Evolutionary conservation across 164 flowering plant species (phyloP), one percentile per base, ranked within the genome.

Genomic region (Nymphaea colorata): DNA sequence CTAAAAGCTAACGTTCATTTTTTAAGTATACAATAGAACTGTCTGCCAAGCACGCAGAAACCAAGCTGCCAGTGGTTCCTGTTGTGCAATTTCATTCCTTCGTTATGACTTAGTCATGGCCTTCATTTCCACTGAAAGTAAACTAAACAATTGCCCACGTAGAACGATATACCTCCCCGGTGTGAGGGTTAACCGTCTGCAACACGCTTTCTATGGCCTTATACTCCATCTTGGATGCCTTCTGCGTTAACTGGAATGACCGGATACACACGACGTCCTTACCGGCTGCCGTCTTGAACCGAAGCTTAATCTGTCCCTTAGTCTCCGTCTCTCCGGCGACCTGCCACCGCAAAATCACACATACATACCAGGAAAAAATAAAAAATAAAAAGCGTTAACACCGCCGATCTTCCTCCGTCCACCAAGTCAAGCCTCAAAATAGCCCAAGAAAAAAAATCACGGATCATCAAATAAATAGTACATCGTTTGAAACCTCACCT

Each of bases 301-400:
- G 80, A 11, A 91, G 81, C 79, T 94, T 91, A 62, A 94, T 94
- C 76, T 94, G 97, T 42, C 85, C 99, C 67, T 91, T 94, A 1
- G 99, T 94, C 78, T 94, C 99, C n/a, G 98, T 94, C 61, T 94
- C 99, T 61, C 99, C 96, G 2, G 94, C 87, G 72, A 94, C 98
- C 97, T 93, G 74, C 45, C 75, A 53, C 25, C 70, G 53, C 41
- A 43, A 67, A 67, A 59, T 62, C 60, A 45, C 51, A 45, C 36
- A 25, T 3, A 25, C 36, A 25, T 1, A 25, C 36, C 36, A 25
- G 36, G 36, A 25, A 25, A 25, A 25, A 25, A 25, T 25, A 59
- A 67, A 57, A 78, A 44, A 14, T 18, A 18, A 67, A 65, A 43
- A 41, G 1, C 4, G 43, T 6, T 43, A 62, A 44, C 25, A 57